A percentile compares a stretch with the other conserved stretches of the same genome.
Conservation (phyloP, 306 rosid genomes). For the Sicyos baderoa region DNA sequence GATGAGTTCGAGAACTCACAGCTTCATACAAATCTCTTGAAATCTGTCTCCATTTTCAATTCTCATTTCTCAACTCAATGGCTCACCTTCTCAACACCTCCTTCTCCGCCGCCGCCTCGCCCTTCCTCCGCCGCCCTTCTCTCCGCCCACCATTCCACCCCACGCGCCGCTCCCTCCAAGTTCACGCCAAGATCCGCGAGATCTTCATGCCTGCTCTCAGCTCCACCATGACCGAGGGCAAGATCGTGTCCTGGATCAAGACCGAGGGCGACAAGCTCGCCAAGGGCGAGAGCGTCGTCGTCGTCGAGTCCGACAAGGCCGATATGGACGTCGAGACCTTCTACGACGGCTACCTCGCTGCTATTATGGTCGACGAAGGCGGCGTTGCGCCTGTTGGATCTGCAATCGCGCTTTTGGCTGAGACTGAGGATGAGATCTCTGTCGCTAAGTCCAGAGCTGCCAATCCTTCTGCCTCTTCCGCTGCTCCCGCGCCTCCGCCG, state of each 20-base stretch:
- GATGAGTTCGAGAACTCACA: constrained; percentile 54
- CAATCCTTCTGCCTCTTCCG: constrained; percentile 24
- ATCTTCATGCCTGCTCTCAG: constrained; percentile 98
- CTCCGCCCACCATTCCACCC: neutral
- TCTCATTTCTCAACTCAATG: constrained; percentile 32
- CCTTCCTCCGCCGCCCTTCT: constrained; percentile 26
- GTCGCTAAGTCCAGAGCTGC: constrained; percentile 68
- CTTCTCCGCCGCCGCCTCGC: constrained; percentile 41
- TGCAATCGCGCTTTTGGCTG: constrained; percentile 82
- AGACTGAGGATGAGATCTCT: constrained; percentile 65
- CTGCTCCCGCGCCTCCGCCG: constrained; percentile 17
- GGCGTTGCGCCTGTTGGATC: constrained; percentile 79
- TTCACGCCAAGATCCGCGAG: constrained; percentile 86
- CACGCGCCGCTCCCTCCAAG: constrained; percentile 20
- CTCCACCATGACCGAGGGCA: constrained; percentile 96
- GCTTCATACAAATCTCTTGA: neutral
- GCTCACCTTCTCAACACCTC: constrained; percentile 70
- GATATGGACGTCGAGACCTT: constrained; percentile 99
- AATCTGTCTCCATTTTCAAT: neutral
- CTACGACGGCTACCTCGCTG: constrained; percentile 88
- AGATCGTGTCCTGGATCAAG: constrained; percentile 88
- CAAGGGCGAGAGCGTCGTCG: constrained; percentile 96
- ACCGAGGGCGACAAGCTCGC: constrained; percentile 89
- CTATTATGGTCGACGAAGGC: constrained; percentile 91
- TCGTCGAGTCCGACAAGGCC: constrained; percentile 95